Conservation (phyloP, 495 filamentous ascomycete species). For the Pseudoneurospora amorphoporcata region DNA sequence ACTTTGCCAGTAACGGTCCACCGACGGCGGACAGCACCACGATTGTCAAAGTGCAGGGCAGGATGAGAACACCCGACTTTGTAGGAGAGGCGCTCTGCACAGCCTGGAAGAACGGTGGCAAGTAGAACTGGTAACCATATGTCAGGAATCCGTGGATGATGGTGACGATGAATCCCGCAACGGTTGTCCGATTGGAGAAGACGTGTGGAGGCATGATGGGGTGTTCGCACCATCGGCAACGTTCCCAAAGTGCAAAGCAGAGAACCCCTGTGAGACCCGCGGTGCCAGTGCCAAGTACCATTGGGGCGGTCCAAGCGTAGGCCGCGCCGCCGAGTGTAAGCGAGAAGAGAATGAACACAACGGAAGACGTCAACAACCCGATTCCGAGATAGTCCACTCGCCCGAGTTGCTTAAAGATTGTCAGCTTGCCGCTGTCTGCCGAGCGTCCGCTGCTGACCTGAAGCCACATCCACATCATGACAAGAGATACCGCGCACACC, state of each 20-base stretch:
- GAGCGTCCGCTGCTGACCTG: conserved; percentile 12
- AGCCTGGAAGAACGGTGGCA: conserved; percentile 41
- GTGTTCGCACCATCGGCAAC: conserved; percentile 13
- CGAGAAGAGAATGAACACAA: conserved; percentile 24
- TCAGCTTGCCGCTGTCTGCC: not conserved
- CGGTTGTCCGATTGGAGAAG: conserved; percentile 27
- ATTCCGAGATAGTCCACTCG: conserved; percentile 24
- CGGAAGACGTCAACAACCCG: conserved; percentile 16
- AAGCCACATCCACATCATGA: conserved; percentile 22
- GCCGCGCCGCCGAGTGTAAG: conserved; percentile 21
- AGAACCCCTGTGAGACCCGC: conserved; percentile 14
- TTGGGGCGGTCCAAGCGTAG: conserved; percentile 15
- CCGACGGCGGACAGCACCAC: conserved; percentile 24
- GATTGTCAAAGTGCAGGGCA: conserved; percentile 36
- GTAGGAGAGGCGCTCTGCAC: conserved; percentile 23
- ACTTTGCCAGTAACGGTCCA: conserved; percentile 30
- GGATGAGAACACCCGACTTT: conserved; percentile 32
- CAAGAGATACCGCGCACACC: conserved; percentile 13
- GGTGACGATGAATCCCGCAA: conserved; percentile 18
- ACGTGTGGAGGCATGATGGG: conserved; percentile 26
- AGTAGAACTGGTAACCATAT: conserved; percentile 35
- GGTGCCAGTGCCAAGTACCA: conserved; percentile 10
- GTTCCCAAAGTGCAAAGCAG: conserved; percentile 19
- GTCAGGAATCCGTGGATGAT: conserved; percentile 21
- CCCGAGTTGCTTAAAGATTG: conserved; percentile 4